Conservation (phyloP, 345 rosid species). For the Dovyalis caffra region DNA sequence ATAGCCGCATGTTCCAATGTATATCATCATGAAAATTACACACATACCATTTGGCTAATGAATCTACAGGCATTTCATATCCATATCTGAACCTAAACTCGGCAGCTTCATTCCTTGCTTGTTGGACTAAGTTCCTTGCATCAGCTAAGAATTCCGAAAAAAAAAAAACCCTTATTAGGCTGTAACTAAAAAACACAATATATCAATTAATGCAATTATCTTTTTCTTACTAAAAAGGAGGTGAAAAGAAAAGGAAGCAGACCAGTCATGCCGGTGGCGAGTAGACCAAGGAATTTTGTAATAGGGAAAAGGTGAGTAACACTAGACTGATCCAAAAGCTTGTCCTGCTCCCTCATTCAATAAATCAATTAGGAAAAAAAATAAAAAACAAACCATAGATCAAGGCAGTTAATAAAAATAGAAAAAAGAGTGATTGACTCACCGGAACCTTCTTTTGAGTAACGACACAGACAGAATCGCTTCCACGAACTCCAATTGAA, state of each 20-base stretch:
- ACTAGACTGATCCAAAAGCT: constrained; percentile 96
- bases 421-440: constrained; percentile 23
- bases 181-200: background rate
- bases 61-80: constrained; percentile 97
- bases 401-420: constrained; percentile 5
- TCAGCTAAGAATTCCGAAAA: constrained; percentile 58
- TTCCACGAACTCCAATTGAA: constrained; percentile 93
- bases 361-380: background rate
- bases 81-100: constrained; percentile 94
- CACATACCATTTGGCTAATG: constrained; percentile 70
- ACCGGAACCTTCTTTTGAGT: constrained; percentile 99
- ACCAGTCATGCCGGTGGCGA: constrained; percentile 99
- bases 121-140: constrained; percentile 96
- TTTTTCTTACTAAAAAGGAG: background rate
- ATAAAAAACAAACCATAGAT: background rate
- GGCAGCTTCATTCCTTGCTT: constrained; percentile 98
- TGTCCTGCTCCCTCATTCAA: constrained; percentile 56
- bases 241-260: constrained; percentile 1
- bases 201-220: background rate
- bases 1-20: background rate
- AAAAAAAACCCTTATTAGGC: too few relatives aligned
- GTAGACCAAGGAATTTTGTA: constrained; percentile 83
- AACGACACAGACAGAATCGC: constrained; percentile 92
- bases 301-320: constrained; percentile 90
- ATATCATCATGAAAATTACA: background rate